Evolutionary conservation across 805 yeast genomes (phyloP), one percentile per base, ranked within the genome.

Genomic region (baker's yeast (Saccharomyces cerevisiae)): DNA sequence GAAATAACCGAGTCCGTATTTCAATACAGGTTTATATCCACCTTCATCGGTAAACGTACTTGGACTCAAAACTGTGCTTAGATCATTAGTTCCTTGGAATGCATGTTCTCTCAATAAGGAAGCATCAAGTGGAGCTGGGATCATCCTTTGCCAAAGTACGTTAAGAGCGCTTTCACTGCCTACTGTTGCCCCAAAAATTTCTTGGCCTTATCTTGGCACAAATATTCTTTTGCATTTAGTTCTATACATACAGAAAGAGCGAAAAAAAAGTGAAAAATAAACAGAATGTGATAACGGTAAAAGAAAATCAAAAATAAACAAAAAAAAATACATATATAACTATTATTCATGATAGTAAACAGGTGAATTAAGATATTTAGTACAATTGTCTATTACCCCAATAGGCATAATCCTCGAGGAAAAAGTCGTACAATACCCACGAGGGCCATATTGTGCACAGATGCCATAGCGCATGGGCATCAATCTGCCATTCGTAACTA

Each of bases 391-490:
- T 36, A 21, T 36, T 36, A 13, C 43, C 43, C 43, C 43, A 36
- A 17, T 36, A 36, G 24, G 13, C 57, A 47, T 71, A 79, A 54
- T 80, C 85, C 31, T 66, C 64, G 4, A 76, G 66, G 70, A 80
- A 75, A 61, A 79, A 86, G 46, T 79, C 80, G 67, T 86, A 91
- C 81, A 96, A 81, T 57, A 80, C 78, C 55, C 80, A 72, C 0
- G 92, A 82, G 0, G 98, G 98, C 64, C 89, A 68, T 1, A 91
- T 83, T 0, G 99, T 94, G 22, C 88, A 80, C 28, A 87, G 76
- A 68, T 94, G 99, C 99, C 99, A 94, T 43, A 92, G 64, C 0
- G 97, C 82, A 70, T 94, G 99, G 0, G 97, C 96, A 71, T 94
- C 99, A 0, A 94, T 62, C 43, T 87, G 76, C 60, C 78, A 86